Evolutionary conservation across 257 asterid genomes (phyloP), one percentile per base, ranked within the genome.

Genomic region (Solanum virginianum): DNA sequence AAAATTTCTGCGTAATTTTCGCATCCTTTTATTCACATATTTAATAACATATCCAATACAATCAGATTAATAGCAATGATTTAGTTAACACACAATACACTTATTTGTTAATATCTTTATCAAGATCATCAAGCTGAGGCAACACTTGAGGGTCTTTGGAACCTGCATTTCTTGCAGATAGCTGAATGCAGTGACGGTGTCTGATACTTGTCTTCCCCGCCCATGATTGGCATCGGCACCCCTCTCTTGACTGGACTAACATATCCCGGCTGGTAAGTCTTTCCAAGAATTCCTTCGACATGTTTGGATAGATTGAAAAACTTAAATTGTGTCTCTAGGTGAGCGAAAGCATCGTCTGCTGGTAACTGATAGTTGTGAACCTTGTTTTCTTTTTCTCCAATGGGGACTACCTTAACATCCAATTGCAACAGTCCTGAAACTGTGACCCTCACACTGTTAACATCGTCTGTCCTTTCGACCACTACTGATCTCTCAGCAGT

Each of bases 201-300:
- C 56, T 77, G 80, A 86, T 91, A 94, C 89, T 92, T 91, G 49
- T 91, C 95, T 84, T 93, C 98, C 1, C 95, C 95, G 0, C 98
- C 95, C 95, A 92, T 88, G 90, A 90, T 79, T 20, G 96, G 93
- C 96, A 94, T 93, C 3, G 94, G 87, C 68, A 92, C 94, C 0
- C 95, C 97, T 72, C 89, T 85, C 91, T 92, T 94, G 36, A 87
- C 97, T 9, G 95, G 93, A 41, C 93, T 91, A 0, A 83, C 87
- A 20, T 87, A 94, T 0, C 91, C 95, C 0, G 97, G 93, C 91
- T 90, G 85, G 51, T 93, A 94, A 1, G 95, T 94, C 85, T 89
- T 89, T 7, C 97, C 94, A 7, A 93, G 88, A 86, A 94, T 85
- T 6, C 96, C 95, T 84, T 93, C 96, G 0, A 91, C 95, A 0